These are phyloP conservation scores for Diaporthe nobilis DNA, from an alignment of 2,329 filamentous ascomycete genomes.

Conservation along the genomic window DNA sequence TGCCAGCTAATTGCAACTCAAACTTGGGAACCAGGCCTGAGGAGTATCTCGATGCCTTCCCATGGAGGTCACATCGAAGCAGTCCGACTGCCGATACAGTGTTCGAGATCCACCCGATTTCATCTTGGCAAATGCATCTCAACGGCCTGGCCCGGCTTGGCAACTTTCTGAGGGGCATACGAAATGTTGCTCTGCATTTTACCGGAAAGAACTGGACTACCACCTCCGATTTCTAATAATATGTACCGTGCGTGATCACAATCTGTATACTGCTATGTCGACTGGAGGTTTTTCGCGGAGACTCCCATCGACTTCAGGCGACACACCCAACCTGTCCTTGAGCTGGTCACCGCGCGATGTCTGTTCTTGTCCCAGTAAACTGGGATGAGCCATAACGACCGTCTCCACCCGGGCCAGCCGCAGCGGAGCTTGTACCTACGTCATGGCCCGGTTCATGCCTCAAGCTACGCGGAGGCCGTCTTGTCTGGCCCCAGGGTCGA, in stretches of 20 bases:
- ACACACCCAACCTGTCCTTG: background rate
- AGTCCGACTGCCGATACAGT: background rate
- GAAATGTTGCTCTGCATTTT: background rate
- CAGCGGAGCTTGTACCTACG: background rate
- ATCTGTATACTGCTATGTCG: background rate
- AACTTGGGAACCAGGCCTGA: background rate
- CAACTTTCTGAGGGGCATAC: background rate
- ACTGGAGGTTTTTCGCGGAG: background rate
- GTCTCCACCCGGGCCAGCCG: background rate
- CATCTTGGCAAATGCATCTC: constrained; percentile 21
- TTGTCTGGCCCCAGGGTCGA: too few species aligned
- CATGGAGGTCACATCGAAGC: constrained; percentile 1
- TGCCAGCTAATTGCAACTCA: background rate
- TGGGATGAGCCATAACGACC: background rate
- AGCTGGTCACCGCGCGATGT: background rate
- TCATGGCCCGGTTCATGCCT: background rate
- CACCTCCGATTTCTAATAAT: background rate
- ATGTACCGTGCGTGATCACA: too few species aligned
- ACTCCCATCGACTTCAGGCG: too few species aligned
- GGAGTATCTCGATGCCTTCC: background rate
- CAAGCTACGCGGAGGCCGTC: background rate
- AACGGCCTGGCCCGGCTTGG: constrained; percentile 30
- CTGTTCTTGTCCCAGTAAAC: background rate
- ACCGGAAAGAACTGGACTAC: background rate
- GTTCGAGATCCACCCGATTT: constrained; percentile 18